Evolutionary conservation across 1,139 yeast genomes (phyloP).

Genomic region (Sugiyamaella novakii): DNA sequence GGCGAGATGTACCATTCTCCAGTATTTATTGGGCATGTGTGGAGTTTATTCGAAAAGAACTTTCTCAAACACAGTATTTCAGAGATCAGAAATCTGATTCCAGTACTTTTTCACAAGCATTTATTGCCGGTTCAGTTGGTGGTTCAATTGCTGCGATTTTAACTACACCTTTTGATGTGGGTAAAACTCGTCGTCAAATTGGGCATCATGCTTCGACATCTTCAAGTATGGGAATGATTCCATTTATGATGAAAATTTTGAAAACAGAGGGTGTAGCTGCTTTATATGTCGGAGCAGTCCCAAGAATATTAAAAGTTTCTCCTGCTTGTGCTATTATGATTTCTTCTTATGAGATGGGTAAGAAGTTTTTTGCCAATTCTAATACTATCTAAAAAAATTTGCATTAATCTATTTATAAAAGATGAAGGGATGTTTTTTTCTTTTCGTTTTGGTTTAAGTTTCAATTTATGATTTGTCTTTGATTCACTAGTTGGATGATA

Average conservation of each 20-base stretch:
- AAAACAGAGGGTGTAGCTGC: slow-evolving; percentile 75
- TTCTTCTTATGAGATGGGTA: slow-evolving; percentile 89
- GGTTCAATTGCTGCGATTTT: slow-evolving; percentile 83
- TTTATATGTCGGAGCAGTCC: slow-evolving; percentile 79
- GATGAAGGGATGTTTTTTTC: too few relatives aligned
- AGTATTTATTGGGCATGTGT: slow-evolving; percentile 90
- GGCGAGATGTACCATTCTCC: slow-evolving; percentile 98
- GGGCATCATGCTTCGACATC: slow-evolving; percentile 42
- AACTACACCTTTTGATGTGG: slow-evolving; percentile 97
- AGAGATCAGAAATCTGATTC: slow-evolving; percentile 42
- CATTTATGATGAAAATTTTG: slow-evolving; percentile 61
- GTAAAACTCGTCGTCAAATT: slow-evolving; percentile 90
- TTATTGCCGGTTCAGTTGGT: slow-evolving; percentile 79
- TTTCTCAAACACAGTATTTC: slow-evolving; percentile 32
- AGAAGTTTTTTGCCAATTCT: slow-evolving; percentile 51
- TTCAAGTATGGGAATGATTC: slow-evolving; percentile 56
- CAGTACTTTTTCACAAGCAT: slow-evolving; percentile 65
- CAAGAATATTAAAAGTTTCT: slow-evolving; percentile 86
- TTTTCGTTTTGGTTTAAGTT: too few relatives aligned
- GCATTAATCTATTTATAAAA: slow-evolving; percentile 13
- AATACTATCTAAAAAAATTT: slow-evolving; percentile 22
- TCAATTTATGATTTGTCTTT: too few relatives aligned
- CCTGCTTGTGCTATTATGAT: slow-evolving; percentile 99
- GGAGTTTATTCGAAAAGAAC: slow-evolving; percentile 37
- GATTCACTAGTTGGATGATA: too few relatives aligned